phyloP scores from a whole-genome alignment of 805 yeast genomes.

The Wickerhamomyces hampshirensis region DNA sequence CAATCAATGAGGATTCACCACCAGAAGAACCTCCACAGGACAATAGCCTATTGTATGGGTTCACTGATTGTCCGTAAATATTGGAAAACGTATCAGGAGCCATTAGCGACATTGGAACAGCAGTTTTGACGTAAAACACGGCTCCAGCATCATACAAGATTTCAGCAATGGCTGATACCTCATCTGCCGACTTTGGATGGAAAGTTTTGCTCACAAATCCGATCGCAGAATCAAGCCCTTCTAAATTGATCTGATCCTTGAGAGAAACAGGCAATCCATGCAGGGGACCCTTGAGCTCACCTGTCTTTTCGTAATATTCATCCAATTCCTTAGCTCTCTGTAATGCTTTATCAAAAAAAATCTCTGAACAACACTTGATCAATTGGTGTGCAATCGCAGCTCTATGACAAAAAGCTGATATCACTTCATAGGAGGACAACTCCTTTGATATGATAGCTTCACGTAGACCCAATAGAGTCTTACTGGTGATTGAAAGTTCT shows the following conservation, averaged over 20 bases:
- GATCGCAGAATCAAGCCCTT: conserved; percentile 43
- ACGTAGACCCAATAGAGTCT: conserved; percentile 4
- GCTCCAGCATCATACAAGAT: conserved; percentile 44
- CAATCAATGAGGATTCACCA: conserved; percentile 46
- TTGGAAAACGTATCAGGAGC: conserved; percentile 40
- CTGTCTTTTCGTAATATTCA: conserved; percentile 38
- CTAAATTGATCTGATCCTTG: conserved; percentile 38
- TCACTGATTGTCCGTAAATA: conserved; percentile 40
- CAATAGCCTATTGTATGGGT: conserved; percentile 37
- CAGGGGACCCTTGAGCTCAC: conserved; percentile 53
- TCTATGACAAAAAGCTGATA: conserved; percentile 51
- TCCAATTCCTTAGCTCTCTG: conserved; percentile 51
- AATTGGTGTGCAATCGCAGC: conserved; percentile 56
- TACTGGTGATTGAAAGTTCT: conserved; percentile 2
- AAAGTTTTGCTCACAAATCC: conserved; percentile 44
- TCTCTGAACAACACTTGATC: conserved; percentile 28
- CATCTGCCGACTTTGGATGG: conserved; percentile 49
- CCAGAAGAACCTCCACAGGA: conserved; percentile 50
- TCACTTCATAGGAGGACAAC: conserved; percentile 31
- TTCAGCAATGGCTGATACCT: conserved; percentile 33
- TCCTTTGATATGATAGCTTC: conserved; percentile 20
- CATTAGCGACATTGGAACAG: conserved; percentile 46
- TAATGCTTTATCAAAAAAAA: conserved; percentile 53
- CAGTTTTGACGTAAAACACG: conserved; percentile 49
- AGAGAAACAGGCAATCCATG: conserved; percentile 66